Evolutionary conservation across 345 rosid species (phyloP).

Genomic region (Salix koriyanagi): DNA sequence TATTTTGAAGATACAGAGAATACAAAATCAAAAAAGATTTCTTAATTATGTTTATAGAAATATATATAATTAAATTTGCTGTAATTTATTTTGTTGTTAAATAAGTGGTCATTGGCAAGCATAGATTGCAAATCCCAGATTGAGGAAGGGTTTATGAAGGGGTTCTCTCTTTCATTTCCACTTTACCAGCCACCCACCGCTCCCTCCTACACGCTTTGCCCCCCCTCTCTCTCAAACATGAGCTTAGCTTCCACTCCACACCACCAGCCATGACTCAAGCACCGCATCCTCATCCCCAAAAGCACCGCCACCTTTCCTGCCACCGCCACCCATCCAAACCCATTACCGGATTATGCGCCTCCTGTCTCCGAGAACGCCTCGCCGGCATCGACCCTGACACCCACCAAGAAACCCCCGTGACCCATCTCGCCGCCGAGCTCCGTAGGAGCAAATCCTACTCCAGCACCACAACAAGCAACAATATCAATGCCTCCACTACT

Average conservation of each 20-base stretch:
- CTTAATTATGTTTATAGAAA: not conserved
- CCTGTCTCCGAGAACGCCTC: conserved; percentile 82
- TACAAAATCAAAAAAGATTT: too few species aligned
- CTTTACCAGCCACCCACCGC: not conserved
- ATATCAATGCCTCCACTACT: conserved; percentile 8
- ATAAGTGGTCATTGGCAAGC: not conserved
- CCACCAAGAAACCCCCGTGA: conserved; percentile 22
- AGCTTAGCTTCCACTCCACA: conserved; percentile 2
- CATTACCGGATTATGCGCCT: conserved; percentile 57
- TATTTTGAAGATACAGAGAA: too few species aligned
- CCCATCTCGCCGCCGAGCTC: conserved; percentile 30
- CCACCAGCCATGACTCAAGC: conserved; percentile 37
- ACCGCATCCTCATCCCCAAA: conserved; percentile 10
- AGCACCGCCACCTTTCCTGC: conserved; percentile 44
- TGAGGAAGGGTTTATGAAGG: conserved; percentile 30
- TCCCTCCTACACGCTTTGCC: not conserved
- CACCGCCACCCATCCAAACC: conserved; percentile 57
- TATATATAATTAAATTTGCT: not conserved
- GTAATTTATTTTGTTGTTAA: not conserved
- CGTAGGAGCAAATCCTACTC: conserved; percentile 54
- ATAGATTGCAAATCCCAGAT: not conserved
- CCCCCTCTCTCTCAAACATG: not conserved
- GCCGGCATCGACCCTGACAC: conserved; percentile 49
- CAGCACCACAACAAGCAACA: conserved; percentile 15
- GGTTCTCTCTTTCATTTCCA: conserved; percentile 5